Percentiles rank a stretch among this genome's conserved stretches.
These are phyloP conservation scores for Starmerella lactis-condensi DNA, from an alignment of 805 yeast genomes.

Conservation along the genomic window DNA sequence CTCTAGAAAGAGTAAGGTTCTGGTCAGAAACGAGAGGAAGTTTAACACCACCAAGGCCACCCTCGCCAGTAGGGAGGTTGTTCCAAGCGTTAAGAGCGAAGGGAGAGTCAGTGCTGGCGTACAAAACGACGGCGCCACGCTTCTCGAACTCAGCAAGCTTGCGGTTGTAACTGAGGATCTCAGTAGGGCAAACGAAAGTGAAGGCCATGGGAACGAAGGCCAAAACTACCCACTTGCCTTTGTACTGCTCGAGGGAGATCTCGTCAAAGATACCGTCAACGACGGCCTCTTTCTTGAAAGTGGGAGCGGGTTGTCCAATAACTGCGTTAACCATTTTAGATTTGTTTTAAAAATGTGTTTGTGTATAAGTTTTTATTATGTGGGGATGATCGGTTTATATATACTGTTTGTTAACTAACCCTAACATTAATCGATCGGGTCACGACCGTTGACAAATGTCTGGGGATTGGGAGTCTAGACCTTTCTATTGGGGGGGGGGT, in stretches of 20 bases:
- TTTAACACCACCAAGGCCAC: slow-evolving; percentile 92
- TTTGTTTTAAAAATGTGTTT: not conserved
- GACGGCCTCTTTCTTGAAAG: slow-evolving; percentile 92
- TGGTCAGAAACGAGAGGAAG: slow-evolving; percentile 93
- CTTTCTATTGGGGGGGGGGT: too few relatives aligned
- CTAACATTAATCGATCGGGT: too few relatives aligned
- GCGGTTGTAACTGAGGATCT: slow-evolving; percentile 95
- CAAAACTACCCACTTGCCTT: slow-evolving; percentile 93
- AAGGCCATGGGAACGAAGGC: slow-evolving; percentile 98
- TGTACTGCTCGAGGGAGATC: slow-evolving; percentile 80
- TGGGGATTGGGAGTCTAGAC: too few relatives aligned
- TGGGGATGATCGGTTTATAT: too few relatives aligned
- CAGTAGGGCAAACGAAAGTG: slow-evolving; percentile 99
- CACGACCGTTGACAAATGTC: too few relatives aligned
- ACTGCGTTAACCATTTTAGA: slow-evolving; percentile 51
- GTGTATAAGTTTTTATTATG: too few relatives aligned
- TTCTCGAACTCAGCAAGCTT: slow-evolving; percentile 79
- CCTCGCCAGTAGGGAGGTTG: slow-evolving; percentile 85
- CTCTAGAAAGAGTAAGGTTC: slow-evolving; percentile 84
- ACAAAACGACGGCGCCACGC: slow-evolving; percentile 72
- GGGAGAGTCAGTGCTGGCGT: slow-evolving; percentile 97
- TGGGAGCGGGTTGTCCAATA: slow-evolving; percentile 92
- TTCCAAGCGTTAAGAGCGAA: slow-evolving; percentile 97
- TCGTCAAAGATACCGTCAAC: slow-evolving; percentile 93
- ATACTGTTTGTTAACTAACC: too few relatives aligned